Evolutionary conservation across 2,329 filamentous ascomycete species (phyloP).

Genomic region (Penicillium sp.): DNA sequence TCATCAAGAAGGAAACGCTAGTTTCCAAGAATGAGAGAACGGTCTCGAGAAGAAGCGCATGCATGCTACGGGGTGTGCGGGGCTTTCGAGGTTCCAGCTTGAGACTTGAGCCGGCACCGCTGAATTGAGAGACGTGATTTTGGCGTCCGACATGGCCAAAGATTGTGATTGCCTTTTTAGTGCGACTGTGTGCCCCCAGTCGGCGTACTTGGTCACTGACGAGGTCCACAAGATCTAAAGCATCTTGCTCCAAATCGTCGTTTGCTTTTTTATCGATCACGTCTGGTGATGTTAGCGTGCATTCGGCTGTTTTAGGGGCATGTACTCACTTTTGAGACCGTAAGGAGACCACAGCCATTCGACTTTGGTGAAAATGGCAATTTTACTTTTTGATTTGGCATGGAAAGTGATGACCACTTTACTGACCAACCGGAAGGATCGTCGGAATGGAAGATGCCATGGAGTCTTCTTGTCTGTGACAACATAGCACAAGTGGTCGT

Average conservation of each 20-base stretch:
- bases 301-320: not conserved
- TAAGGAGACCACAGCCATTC: conserved; percentile 74
- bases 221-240: conserved; percentile 53
- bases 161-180: conserved; percentile 51
- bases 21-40: conserved; percentile 73
- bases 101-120: conserved; percentile 32
- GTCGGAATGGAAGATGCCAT: conserved; percentile 84
- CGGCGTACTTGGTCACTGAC: conserved; percentile 51
- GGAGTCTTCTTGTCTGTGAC: conserved; percentile 65
- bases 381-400: conserved; percentile 87
- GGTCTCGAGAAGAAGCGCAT: conserved; percentile 72
- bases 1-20: conserved; percentile 72
- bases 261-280: conserved; percentile 68
- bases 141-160: conserved; percentile 52
- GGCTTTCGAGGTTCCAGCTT: conserved; percentile 53
- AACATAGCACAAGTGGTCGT: conserved; percentile 73
- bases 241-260: conserved; percentile 61
- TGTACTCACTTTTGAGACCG: conserved; percentile 45
- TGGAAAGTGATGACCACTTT: conserved; percentile 94
- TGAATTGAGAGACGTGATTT: conserved; percentile 43
- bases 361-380: conserved; percentile 84
- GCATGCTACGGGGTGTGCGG: conserved; percentile 62
- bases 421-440: conserved; percentile 77
- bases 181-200: conserved; percentile 49
- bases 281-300: conserved; percentile 27